Evolutionary conservation across 2,329 filamentous ascomycete genomes (phyloP), one percentile per base, ranked within the genome.

Genomic region (Colletotrichum siamense): DNA sequence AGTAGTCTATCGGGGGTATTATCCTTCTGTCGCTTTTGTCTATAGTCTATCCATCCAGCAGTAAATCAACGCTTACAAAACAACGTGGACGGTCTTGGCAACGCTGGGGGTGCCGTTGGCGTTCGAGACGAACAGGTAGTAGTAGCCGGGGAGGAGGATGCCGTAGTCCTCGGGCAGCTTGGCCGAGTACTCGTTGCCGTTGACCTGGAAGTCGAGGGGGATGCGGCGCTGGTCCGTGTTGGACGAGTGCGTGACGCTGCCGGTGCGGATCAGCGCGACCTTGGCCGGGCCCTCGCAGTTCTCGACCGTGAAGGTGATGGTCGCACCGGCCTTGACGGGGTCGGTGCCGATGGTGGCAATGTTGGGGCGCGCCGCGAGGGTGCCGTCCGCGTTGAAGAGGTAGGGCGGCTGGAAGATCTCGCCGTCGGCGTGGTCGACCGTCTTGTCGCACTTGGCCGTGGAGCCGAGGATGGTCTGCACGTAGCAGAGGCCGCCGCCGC

Each of bases 221-320:
- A 92, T 84, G 10, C 90, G 86, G 26, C 91, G 82, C 83, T 92
- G 90, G 80, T 92, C 91, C 0, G 88, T 92, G 78, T 92, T 90
- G 64, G 92, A 86, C 2, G 89, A 87, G 80, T 92, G 90, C 0
- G 91, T 92, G 6, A 84, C 83, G 5, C 85, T 86, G 2, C 89
- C 87, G 62, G 87, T 85, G 8, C 91, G 85, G 32, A 92, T 81
- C 16, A 92, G 80, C 1, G 86, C 84, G 52, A 87, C 86, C 4
- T 72, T 70, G 68, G 67, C 71, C 44, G 63, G 52, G 52, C 83
- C 80, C 8, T 79, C 77, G 74, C 91, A 85, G 6, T 81, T 82
- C 28, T 83, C 77, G 15, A 82, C 81, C 28, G 67, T 75, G 68
- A 81, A 81, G 28, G 66, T 78, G 24, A 82, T 72, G 0, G 75